phyloP scores from a whole-genome alignment of 495 filamentous ascomycete species.

The Penicillium bovifimosum region DNA sequence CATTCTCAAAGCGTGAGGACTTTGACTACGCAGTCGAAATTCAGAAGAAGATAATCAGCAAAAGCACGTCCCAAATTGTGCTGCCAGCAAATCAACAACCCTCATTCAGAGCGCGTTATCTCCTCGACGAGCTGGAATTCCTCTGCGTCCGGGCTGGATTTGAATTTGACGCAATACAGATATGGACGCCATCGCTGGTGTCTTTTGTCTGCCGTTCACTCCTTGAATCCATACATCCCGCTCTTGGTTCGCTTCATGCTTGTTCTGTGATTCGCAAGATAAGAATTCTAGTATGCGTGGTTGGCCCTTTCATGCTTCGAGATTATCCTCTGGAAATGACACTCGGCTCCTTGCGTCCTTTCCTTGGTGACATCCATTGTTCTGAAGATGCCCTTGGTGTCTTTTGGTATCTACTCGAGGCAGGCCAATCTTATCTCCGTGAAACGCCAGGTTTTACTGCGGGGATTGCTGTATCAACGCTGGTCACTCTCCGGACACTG shows the following conservation, averaged over 20 bases:
- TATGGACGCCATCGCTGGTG: slow-evolving; percentile 75
- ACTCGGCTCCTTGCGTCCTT: slow-evolving; percentile 71
- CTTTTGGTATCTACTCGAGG: slow-evolving; percentile 73
- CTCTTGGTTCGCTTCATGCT: slow-evolving; percentile 78
- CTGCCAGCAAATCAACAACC: slow-evolving; percentile 78
- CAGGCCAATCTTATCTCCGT: slow-evolving; percentile 59
- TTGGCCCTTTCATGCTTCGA: slow-evolving; percentile 60
- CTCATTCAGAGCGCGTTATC: slow-evolving; percentile 70
- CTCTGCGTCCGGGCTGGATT: slow-evolving; percentile 65
- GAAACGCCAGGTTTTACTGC: slow-evolving; percentile 67
- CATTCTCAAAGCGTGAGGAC: slow-evolving; percentile 57
- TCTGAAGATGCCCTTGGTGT: slow-evolving; percentile 90
- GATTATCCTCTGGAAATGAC: slow-evolving; percentile 93
- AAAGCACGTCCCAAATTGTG: slow-evolving; percentile 51
- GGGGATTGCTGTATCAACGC: slow-evolving; percentile 67
- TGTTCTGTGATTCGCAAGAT: slow-evolving; percentile 84
- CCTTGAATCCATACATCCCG: slow-evolving; percentile 76
- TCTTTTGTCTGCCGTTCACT: slow-evolving; percentile 72
- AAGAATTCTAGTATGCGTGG: slow-evolving; percentile 71
- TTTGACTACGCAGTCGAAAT: slow-evolving; percentile 54
- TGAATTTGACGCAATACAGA: slow-evolving; percentile 51
- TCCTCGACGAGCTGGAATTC: slow-evolving; percentile 67
- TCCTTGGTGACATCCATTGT: slow-evolving; percentile 74
- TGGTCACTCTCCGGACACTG: slow-evolving; percentile 70
- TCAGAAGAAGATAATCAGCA: slow-evolving; percentile 61